These are phyloP conservation scores for Plasmodium knowlesi DNA, from an alignment of 169 alveolate species.

Conservation along the genomic window DNA sequence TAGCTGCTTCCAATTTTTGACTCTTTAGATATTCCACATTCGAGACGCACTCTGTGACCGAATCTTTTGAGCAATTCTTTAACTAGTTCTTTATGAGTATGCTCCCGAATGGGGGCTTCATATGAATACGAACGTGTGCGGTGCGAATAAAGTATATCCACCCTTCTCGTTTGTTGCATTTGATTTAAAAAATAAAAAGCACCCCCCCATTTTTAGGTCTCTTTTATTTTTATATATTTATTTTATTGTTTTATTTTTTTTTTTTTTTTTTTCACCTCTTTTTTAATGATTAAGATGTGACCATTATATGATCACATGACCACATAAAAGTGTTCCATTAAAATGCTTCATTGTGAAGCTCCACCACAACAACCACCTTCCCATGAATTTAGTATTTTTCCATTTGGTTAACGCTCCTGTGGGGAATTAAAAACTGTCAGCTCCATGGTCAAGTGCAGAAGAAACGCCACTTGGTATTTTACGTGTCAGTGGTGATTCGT, in stretches of 20 bases:
- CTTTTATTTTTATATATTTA: neutral
- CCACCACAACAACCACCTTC: neutral
- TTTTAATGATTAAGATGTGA: neutral
- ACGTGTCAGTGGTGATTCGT: neutral
- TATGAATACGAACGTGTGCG: neutral
- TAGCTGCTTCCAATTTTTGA: neutral
- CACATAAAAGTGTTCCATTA: neutral
- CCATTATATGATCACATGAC: neutral
- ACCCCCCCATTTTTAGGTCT: neutral
- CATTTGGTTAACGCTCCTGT: neutral
- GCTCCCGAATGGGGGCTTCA: neutral
- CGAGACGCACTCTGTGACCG: neutral
- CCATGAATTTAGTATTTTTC: neutral
- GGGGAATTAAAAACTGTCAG: neutral
- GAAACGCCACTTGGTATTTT: neutral
- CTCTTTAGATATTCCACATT: neutral
- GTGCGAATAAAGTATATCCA: neutral
- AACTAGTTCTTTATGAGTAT: neutral
- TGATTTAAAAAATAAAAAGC: neutral
- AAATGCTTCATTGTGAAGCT: neutral
- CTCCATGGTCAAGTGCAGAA: neutral
- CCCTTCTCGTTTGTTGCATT: neutral
- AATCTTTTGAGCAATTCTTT: neutral
- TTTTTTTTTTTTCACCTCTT: neutral
- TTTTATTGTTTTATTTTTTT: too few relatives aligned